Base-by-base conservation (phyloP, 228 moss, liverwort and hornwort species). In the Sphagnum fallax region DNA sequence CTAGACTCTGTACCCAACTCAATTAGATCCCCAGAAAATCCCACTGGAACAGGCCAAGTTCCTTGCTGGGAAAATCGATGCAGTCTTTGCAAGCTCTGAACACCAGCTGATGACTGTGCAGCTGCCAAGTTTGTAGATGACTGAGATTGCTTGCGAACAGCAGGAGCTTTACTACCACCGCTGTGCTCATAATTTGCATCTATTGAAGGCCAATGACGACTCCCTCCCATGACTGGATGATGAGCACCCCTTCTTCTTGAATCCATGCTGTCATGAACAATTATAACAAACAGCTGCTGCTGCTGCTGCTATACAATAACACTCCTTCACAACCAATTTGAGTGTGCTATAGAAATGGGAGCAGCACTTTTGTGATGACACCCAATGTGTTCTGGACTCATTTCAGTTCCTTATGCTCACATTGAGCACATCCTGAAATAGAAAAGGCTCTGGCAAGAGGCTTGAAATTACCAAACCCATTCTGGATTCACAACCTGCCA, bases 81-180 rank as follows among this genome's bases (percentile, higher is more conserved):
- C 9, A 80, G 75, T 72, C 90, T 84, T 61, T 89, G 82, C 51
- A 84, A 71, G 69, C 90, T 83, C 57, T 84, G 85, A 64, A 72
- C 65, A 32, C 87, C 90, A 72, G 87, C 81, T 68, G 87, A 85
- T 48, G 90, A 81, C 62, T 83, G 83, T 48, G 80, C 74, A 5
- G 83, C 71, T 55, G 82, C 82, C 11, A 90, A 73, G 67, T 90
- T 92, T 16, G 90, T 74, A 65, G 92, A 80, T 50, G 77, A 60
- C 14, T 84, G 88, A n/a, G 82, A 78, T 18, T 81, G 80, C 67
- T 88, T 90, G 6, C 84, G 88, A 4, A 82, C 70, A 16, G 81
- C 70, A 49, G 88, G 83, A 18, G 84, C 84, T 32, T 32, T 32
- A 32, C 32, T 32, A 32, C 32, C 32, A 32, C 32, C 32, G 32